Base-by-base conservation (phyloP, 108 stramenopile genomes). In the Licmophora abbreviata region DNA sequence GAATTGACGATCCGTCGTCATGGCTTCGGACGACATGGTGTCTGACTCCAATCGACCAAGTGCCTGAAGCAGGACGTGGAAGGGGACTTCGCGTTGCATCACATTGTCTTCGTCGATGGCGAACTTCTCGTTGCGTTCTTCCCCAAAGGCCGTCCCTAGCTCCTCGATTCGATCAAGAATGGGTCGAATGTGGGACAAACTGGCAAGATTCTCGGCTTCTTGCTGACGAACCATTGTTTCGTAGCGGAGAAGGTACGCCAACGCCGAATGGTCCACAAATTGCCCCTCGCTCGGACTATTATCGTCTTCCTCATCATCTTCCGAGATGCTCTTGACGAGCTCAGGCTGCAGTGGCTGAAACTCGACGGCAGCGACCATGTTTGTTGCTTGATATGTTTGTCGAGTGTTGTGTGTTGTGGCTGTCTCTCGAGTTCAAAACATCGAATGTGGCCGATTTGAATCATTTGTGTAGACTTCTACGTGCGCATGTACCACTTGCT, bases 191-290 rank as follows among this genome's bases (percentile, higher is more conserved):
- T 82, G 74, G 9, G 44, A 36, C 20, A 66, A 29, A 6, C 74
- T 78, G 1, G 66, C 57, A 3, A 61, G 42, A 20, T 63, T 42
- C 46, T 81, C 85, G 7, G 37, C 52, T 25, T 87, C 81, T 67
- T 87, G 85, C 37, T 66, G 56, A 38, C 61, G 69, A 29, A 87
- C 50, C 81, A 83, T 80, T n/a, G 49, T 54, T 67, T 83, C 85
- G 48, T 87, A 87, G 3, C 68, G 48, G 8, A 53, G 22, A 26
- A 83, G 48, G 44, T 68, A 85, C 1, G 58, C 38, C n/a, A 67
- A 25, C 15, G 61, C 51, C 18, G 29, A n/a, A n/a, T 32, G 24
- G 28, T 50, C 29, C 1, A 54, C 22, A 37, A 20, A 17, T 14
- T 11, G n/a, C 3, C 40, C n/a, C 4, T 41, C 36, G 1, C 6